phyloP scores from a whole-genome alignment of 768 basidiomycete species.

The Cystobasidium onofrii region DNA sequence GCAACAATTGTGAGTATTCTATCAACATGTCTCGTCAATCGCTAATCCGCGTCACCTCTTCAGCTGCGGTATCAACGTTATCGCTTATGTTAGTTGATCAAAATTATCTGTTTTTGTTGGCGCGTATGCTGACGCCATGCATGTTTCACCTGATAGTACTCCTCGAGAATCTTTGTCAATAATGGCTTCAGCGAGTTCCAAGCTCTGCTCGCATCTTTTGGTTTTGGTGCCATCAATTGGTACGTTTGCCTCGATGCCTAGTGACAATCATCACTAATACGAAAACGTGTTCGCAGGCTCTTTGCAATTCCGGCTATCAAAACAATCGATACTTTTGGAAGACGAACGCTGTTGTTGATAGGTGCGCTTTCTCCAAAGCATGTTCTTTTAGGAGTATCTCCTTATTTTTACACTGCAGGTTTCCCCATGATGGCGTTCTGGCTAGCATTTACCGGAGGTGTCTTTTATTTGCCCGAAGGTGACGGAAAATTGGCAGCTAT shows the following conservation, averaged over 20 bases:
- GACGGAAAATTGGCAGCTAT: constrained; percentile 40
- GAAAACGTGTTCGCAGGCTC: constrained; percentile 18
- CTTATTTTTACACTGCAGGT: constrained; percentile 49
- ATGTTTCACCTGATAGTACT: constrained; percentile 24
- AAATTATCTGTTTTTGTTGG: too few relatives aligned
- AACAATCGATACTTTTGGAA: constrained; percentile 53
- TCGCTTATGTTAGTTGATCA: not conserved
- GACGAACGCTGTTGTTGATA: constrained; percentile 64
- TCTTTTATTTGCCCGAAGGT: constrained; percentile 45
- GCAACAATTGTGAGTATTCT: constrained; percentile 30
- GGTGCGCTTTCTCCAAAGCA: too few relatives aligned
- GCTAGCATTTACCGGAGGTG: constrained; percentile 58
- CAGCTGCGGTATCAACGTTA: constrained; percentile 22
- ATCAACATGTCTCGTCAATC: too few relatives aligned
- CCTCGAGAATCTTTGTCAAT: constrained; percentile 35
- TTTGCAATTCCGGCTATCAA: constrained; percentile 46
- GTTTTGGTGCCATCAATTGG: constrained; percentile 32
- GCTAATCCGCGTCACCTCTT: constrained; percentile 1
- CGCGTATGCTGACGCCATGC: not conserved
- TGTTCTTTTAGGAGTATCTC: too few relatives aligned
- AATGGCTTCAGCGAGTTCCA: constrained; percentile 22
- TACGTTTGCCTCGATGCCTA: not conserved
- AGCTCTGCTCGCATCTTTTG: constrained; percentile 23
- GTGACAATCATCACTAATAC: not conserved
- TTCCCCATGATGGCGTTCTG: constrained; percentile 75